These are phyloP conservation scores for Backusella psychrophila DNA, from an alignment of 192 early-diverging fungal species.

Conservation along the genomic window DNA sequence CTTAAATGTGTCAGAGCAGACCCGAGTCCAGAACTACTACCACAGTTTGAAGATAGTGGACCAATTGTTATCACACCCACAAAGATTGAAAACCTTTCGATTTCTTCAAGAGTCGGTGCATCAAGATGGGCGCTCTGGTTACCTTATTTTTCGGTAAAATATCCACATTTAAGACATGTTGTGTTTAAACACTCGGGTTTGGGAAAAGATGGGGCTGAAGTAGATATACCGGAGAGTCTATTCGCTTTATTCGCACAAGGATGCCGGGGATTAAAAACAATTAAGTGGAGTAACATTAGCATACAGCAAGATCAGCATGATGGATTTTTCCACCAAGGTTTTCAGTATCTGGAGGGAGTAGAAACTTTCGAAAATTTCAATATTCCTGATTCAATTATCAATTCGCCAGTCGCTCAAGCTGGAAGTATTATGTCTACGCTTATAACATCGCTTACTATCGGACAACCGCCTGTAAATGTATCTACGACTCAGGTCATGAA, in stretches of 20 bases:
- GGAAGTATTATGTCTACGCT: neutral
- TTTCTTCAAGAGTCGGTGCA: conserved; percentile 6
- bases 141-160: conserved; percentile 12
- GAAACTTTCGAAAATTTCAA: conserved; percentile 3
- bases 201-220: conserved; percentile 1
- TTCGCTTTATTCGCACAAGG: neutral
- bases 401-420: neutral
- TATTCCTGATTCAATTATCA: neutral
- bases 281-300: neutral
- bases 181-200: conserved; percentile 4
- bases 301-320: neutral
- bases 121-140: conserved; percentile 9
- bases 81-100: neutral
- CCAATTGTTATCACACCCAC: neutral
- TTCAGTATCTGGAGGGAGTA: neutral
- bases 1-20: conserved; percentile 8
- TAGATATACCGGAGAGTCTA: neutral
- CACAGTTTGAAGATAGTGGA: neutral
- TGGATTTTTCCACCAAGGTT: neutral
- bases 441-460: conserved; percentile 4
- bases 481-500: neutral
- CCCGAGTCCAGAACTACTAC: neutral
- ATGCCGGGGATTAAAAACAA: neutral
- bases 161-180: neutral
- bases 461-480: neutral